These are phyloP conservation scores for Rutstroemia sp. DNA, from an alignment of 2,329 filamentous ascomycete genomes.

Conservation along the genomic window DNA sequence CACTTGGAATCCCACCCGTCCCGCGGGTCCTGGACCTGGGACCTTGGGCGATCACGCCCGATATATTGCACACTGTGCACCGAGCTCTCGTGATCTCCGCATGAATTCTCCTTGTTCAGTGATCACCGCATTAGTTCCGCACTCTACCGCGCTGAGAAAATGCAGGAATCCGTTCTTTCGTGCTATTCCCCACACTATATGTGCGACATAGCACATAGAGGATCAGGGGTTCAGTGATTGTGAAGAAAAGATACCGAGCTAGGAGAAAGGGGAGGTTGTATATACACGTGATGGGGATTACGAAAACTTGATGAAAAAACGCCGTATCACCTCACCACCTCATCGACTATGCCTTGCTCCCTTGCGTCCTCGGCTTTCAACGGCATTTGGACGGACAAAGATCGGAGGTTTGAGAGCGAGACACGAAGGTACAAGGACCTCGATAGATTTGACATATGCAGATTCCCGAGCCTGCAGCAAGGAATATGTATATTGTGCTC, in stretches of 20 bases:
- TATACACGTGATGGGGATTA: slow-evolving; percentile 1
- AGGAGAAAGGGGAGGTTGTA: neutral
- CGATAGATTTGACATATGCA: slow-evolving; percentile 9
- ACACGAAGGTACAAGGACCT: neutral
- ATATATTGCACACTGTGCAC: too few species aligned
- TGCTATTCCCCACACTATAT: too few species aligned
- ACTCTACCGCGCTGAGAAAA: neutral
- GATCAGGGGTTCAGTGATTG: neutral
- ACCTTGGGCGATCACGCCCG: too few species aligned
- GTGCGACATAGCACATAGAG: too few species aligned
- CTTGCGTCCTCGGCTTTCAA: slow-evolving; percentile 5
- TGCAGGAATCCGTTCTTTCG: too few species aligned
- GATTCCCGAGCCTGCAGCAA: slow-evolving; percentile 5
- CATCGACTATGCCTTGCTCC: neutral
- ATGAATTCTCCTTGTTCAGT: slow-evolving; percentile 1
- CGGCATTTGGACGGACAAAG: slow-evolving; percentile 3
- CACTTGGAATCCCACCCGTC: neutral
- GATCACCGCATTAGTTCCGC: neutral
- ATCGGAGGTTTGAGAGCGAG: slow-evolving; percentile 2
- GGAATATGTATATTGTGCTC: neutral
- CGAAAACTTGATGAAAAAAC: neutral
- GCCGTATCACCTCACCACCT: too few species aligned
- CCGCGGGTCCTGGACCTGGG: too few species aligned
- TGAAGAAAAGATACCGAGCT: neutral
- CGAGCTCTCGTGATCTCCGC: slow-evolving; percentile 6